A percentile compares a stretch with the other conserved stretches of the same genome.
phyloP scores from a whole-genome alignment of 352 stramenopile genomes.

The Globisporangium orthogonon region DNA sequence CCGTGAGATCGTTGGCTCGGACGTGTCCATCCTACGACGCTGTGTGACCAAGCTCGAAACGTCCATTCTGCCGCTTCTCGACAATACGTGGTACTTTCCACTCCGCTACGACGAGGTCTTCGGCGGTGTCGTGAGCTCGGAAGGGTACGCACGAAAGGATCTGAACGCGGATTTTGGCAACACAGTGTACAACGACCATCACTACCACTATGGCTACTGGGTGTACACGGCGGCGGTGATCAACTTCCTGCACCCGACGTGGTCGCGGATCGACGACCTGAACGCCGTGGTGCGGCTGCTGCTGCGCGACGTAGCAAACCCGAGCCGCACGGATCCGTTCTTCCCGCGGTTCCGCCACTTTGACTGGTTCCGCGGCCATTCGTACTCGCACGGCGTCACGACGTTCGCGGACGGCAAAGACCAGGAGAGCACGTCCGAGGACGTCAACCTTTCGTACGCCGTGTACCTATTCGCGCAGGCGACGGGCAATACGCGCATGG shows the following conservation, averaged over 20 bases:
- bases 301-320: slow-evolving; percentile 46
- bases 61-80: slow-evolving; percentile 43
- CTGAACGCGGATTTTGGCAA: slow-evolving; percentile 68
- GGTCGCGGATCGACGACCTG: slow-evolving; percentile 35
- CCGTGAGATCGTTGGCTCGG: slow-evolving; percentile 41
- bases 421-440: slow-evolving; percentile 57
- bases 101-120: slow-evolving; percentile 59
- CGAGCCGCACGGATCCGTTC: slow-evolving; percentile 36
- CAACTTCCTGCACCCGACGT: slow-evolving; percentile 68
- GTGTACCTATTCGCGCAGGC: slow-evolving; percentile 39
- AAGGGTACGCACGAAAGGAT: slow-evolving; percentile 46
- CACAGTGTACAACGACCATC: slow-evolving; percentile 73
- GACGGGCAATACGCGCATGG: slow-evolving; percentile 35
- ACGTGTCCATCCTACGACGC: slow-evolving; percentile 44
- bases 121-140: slow-evolving; percentile 55
- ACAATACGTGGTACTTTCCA: slow-evolving; percentile 57
- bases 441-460: slow-evolving; percentile 62
- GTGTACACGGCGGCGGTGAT: slow-evolving; percentile 51
- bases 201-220: slow-evolving; percentile 79
- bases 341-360: slow-evolving; percentile 66
- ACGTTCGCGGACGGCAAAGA: slow-evolving; percentile 56
- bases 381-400: slow-evolving; percentile 64
- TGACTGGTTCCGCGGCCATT: slow-evolving; percentile 64
- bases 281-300: slow-evolving; percentile 45
- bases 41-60: slow-evolving; percentile 63